Percentiles rank a stretch among this genome's conserved stretches.
Conservation (phyloP, 2,329 filamentous ascomycete species). For the Arthrinium puccinioides region DNA sequence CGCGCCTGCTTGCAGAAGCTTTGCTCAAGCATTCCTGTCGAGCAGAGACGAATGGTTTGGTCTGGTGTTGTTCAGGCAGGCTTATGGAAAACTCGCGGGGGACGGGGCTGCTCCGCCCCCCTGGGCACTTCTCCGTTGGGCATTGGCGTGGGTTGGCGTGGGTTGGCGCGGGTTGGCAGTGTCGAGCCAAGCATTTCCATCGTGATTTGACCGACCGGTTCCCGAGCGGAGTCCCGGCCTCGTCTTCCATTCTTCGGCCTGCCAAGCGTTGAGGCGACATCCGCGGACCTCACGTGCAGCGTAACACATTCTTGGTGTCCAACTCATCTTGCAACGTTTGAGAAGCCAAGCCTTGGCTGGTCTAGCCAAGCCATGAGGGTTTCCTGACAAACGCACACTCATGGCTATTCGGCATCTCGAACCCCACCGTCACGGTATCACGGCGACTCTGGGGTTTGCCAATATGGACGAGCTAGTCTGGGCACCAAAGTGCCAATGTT, state of each 20-base stretch:
- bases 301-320: background rate
- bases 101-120: background rate
- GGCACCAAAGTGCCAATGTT: constrained; percentile 3
- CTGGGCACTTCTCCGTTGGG: background rate
- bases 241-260: too few species aligned
- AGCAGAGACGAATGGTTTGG: too few species aligned
- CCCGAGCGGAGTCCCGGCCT: too few species aligned
- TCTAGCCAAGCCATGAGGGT: constrained; percentile 3
- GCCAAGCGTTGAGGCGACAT: constrained; percentile 1
- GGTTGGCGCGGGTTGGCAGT: background rate
- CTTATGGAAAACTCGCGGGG: too few species aligned
- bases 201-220: background rate
- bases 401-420: constrained; percentile 5
- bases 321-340: background rate
- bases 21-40: too few species aligned
- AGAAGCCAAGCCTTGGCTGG: constrained; percentile 4
- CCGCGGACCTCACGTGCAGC: constrained; percentile 2
- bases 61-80: too few species aligned
- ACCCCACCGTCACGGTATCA: background rate
- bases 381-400: background rate
- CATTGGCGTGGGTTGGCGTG: background rate
- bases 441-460: background rate
- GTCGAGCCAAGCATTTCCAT: background rate
- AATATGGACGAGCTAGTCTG: constrained; percentile 1
- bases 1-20: too few species aligned